phyloP scores from a whole-genome alignment of 192 early-diverging fungal species.

The Backusella parvicylindrica region DNA sequence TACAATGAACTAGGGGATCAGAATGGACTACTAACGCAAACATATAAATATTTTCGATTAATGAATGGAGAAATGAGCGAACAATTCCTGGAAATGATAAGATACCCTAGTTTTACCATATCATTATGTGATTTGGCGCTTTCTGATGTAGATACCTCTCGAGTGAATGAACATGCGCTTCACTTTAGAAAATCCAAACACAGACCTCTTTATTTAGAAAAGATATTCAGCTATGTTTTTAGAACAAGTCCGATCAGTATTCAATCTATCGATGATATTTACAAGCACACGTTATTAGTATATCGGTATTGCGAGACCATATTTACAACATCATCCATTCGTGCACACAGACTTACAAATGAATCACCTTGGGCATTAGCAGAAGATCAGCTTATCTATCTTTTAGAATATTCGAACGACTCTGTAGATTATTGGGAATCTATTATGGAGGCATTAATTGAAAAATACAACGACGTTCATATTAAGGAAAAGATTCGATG shows the following conservation, averaged over 20 bases:
- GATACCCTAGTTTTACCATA: neutral
- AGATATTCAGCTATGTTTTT: conserved; percentile 3
- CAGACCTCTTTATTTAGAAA: conserved; percentile 2
- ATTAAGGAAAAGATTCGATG: neutral
- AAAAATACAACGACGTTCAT: neutral
- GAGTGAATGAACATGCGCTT: neutral
- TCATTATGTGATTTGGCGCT: neutral
- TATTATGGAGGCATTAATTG: neutral
- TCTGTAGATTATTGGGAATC: neutral
- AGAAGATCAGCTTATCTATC: neutral
- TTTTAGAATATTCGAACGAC: neutral
- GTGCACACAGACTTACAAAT: neutral
- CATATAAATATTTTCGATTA: neutral
- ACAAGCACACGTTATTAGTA: neutral
- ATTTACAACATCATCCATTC: neutral
- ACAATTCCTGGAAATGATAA: neutral
- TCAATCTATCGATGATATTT: neutral
- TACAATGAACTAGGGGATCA: neutral
- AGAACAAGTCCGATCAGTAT: neutral
- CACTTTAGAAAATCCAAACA: neutral
- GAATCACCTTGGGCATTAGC: neutral
- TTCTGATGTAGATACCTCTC: neutral
- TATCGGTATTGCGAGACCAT: neutral
- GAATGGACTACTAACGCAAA: neutral
- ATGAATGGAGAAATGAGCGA: neutral